Evolutionary conservation across 1,284 basidiomycete genomes (phyloP).

Genomic region (Somion occarium): DNA sequence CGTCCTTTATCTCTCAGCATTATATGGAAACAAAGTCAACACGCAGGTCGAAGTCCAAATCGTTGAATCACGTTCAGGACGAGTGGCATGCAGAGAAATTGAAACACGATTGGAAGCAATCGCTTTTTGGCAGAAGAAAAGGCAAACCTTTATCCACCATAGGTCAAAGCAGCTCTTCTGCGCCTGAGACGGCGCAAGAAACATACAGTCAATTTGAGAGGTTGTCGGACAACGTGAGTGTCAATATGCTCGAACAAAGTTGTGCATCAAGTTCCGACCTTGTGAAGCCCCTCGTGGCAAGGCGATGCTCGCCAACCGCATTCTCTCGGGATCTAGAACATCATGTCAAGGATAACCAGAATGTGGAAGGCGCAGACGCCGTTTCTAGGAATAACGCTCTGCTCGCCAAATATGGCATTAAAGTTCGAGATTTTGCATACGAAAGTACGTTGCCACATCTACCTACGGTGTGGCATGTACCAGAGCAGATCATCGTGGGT

Average conservation of each 20-base stretch:
- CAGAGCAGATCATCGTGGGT: not conserved
- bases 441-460: constrained; percentile 61
- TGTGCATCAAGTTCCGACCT: not conserved
- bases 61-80: no score
- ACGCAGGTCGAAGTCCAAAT: no score
- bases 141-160: not conserved
- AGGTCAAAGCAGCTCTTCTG: not conserved
- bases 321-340: not conserved
- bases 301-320: not conserved
- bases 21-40: no score
- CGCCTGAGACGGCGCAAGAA: not conserved
- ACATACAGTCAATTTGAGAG: not conserved
- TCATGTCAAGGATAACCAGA: no score
- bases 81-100: no score
- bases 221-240: not conserved
- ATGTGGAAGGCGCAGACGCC: no score
- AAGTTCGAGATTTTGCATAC: constrained; percentile 70
- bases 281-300: not conserved
- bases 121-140: not conserved
- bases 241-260: not conserved
- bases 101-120: no score
- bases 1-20: no score
- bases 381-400: not conserved
- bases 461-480: constrained; percentile 33
- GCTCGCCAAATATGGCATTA: constrained; percentile 47